These are phyloP conservation scores for Erigeron philadelphicus DNA, from an alignment of 140 eudicot genomes.

Conservation along the genomic window DNA sequence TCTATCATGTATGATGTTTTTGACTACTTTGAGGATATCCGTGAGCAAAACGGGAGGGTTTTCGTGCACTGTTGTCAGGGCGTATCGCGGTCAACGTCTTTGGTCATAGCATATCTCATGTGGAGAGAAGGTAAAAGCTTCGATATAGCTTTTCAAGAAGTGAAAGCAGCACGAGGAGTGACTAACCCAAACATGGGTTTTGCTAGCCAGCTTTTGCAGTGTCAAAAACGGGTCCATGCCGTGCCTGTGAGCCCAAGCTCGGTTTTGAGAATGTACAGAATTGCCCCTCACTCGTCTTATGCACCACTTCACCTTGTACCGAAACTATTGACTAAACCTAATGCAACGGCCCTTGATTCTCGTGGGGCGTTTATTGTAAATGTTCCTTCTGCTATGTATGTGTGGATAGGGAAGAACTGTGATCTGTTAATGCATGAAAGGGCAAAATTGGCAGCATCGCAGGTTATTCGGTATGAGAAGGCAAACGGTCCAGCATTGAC, in stretches of 20 bases:
- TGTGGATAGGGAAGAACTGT: constrained; percentile 81
- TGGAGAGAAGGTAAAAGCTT: constrained; percentile 80
- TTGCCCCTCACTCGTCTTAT: constrained; percentile 87
- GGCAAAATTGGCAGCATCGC: constrained; percentile 73
- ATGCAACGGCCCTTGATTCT: constrained; percentile 58
- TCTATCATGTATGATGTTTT: constrained; percentile 88
- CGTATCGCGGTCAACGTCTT: constrained; percentile 81
- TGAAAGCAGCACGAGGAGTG: constrained; percentile 84
- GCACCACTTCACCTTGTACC: constrained; percentile 97
- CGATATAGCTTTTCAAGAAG: constrained; percentile 82
- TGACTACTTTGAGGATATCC: constrained; percentile 90
- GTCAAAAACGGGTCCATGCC: constrained; percentile 91
- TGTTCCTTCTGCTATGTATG: constrained; percentile 70
- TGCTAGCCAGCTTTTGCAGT: constrained; percentile 87
- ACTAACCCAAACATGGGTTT: constrained; percentile 97
- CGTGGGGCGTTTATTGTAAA: constrained; percentile 90
- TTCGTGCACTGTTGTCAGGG: constrained; percentile 95
- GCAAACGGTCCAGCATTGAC: constrained; percentile 55
- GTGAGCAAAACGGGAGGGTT: constrained; percentile 78
- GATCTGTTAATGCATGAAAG: constrained; percentile 51
- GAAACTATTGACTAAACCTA: constrained; percentile 51
- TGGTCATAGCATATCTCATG: constrained; percentile 95
- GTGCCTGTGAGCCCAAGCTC: constrained; percentile 81
- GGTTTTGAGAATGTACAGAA: constrained; percentile 65
- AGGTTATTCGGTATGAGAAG: constrained; percentile 72